Conservation (phyloP, 768 basidiomycete genomes). For the Lactarius indigo region DNA sequence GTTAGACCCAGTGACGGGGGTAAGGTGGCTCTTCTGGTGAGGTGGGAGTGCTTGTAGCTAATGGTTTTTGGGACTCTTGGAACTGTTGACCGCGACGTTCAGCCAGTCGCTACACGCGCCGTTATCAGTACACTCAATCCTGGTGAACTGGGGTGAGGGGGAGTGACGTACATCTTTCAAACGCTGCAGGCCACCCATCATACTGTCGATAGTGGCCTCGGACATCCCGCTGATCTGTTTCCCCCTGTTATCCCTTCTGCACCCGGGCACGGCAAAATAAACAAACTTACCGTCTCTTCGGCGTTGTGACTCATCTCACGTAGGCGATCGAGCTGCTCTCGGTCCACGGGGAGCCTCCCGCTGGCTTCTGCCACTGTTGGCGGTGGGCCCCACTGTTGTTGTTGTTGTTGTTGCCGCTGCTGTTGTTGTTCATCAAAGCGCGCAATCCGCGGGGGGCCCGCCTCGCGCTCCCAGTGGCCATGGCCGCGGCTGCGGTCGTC, state of each 20-base stretch:
- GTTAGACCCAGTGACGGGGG: slow-evolving; percentile 7
- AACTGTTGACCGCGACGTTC: slow-evolving; percentile 31
- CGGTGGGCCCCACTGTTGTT: background rate
- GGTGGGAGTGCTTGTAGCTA: background rate
- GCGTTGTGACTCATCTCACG: slow-evolving; percentile 30
- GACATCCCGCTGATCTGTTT: slow-evolving; percentile 59
- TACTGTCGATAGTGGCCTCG: slow-evolving; percentile 61
- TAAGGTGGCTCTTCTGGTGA: slow-evolving; percentile 28
- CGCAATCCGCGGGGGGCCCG: background rate
- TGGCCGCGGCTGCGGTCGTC: slow-evolving; percentile 27
- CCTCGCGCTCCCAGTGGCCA: slow-evolving; percentile 29
- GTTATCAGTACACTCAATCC: background rate
- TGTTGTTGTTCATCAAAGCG: background rate
- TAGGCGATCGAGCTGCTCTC: slow-evolving; percentile 17
- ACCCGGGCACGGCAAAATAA: background rate
- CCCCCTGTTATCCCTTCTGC: background rate
- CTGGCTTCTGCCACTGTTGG: background rate
- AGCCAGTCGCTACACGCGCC: slow-evolving; percentile 33
- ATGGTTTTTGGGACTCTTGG: slow-evolving; percentile 40
- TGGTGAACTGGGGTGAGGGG: background rate
- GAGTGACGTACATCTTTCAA: slow-evolving; percentile 52
- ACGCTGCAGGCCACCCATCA: slow-evolving; percentile 52
- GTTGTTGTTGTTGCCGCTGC: background rate
- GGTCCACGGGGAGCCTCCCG: background rate
- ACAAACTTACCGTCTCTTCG: slow-evolving; percentile 34